Base-by-base conservation (phyloP, 768 basidiomycete species). In the Psilocybe cubensis region DNA sequence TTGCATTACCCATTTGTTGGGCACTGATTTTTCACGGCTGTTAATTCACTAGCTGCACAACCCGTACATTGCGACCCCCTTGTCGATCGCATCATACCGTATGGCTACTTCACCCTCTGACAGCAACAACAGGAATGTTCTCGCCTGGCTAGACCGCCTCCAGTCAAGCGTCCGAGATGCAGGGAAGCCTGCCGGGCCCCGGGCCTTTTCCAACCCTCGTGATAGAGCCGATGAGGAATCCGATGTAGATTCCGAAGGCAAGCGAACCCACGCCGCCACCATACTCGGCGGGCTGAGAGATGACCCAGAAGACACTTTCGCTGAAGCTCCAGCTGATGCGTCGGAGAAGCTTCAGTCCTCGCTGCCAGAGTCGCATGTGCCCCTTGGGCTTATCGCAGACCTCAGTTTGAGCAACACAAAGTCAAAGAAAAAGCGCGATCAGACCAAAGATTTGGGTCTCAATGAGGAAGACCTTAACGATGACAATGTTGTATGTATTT, bases 41-140 rank as follows among this genome's bases (percentile, higher is more conserved):
- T 14, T 41, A 38, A 28, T n/a, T 47, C n/a, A n/a, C 31, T 70
- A 90, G 87, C 73, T 92, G 27, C 91, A 92, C 63, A 92, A 92
- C 61, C 91, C 91, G 1, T 92, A 91, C 68, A 75, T 83, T 46
- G 89, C 91, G 7, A 92, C 89, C 0, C 90, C 91, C 4, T 78
- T 92, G 52, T 85, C 89, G 1, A 90, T 92, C 59, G 88, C 87
- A 4, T 88, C 90, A 2, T 92, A 91, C 66, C 81, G 87, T 35
- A 82, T 86, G 81, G 89, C 90, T 4, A 89, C 88, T 0, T 88
- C 89, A 0, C 86, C 89, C 3, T 86, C 86, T 4, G 90, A 92
- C 64, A 79, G 82, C 50, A 83, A 83, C 62, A 90, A 91, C 56
- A 71, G 80, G 27, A 84, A 84, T 56, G 81, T 91, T 28, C 72